Percentiles rank a stretch among this genome's conserved stretches.
Evolutionary conservation across 2,329 filamentous ascomycete genomes (phyloP).

Genomic region (Thermochaetoides dissita): DNA sequence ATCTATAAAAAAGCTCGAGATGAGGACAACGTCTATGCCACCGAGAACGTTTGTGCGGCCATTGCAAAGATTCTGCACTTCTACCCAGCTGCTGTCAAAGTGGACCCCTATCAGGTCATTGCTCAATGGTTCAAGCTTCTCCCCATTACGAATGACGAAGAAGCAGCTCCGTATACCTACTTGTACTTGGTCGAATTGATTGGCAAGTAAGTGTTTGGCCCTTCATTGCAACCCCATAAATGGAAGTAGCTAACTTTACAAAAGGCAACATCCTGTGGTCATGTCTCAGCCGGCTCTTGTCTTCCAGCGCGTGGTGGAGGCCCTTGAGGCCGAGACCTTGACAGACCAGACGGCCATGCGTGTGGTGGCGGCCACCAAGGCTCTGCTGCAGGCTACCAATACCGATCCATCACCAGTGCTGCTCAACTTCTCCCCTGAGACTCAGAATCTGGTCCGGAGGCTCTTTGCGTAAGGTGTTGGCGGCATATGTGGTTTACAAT

Average conservation of each 20-base stretch:
- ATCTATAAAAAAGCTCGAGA: constrained; percentile 41
- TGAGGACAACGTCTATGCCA: constrained; percentile 92
- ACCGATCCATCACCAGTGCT: constrained; percentile 66
- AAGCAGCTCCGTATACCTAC: constrained; percentile 93
- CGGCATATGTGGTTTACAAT: no score
- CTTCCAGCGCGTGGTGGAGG: constrained; percentile 75
- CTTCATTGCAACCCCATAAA: not conserved
- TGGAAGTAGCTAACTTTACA: constrained; percentile 2
- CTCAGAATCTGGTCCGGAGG: constrained; percentile 64
- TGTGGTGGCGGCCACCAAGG: constrained; percentile 65
- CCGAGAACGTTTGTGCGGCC: constrained; percentile 90
- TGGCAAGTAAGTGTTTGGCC: constrained; percentile 59
- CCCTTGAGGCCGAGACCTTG: constrained; percentile 79
- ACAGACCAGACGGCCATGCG: constrained; percentile 69
- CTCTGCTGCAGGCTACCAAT: constrained; percentile 57
- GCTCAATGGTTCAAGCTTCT: constrained; percentile 83
- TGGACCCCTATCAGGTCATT: constrained; percentile 61
- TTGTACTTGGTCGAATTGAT: constrained; percentile 83
- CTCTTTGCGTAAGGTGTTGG: constrained; percentile 44
- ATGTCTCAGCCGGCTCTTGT: constrained; percentile 63
- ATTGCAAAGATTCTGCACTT: constrained; percentile 95
- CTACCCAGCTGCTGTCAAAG: constrained; percentile 57
- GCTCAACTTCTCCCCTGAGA: constrained; percentile 56
- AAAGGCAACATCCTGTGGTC: constrained; percentile 73
- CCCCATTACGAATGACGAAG: constrained; percentile 87